Evolutionary conservation across 1,284 basidiomycete species (phyloP).

Genomic region (Boletus smithii): DNA sequence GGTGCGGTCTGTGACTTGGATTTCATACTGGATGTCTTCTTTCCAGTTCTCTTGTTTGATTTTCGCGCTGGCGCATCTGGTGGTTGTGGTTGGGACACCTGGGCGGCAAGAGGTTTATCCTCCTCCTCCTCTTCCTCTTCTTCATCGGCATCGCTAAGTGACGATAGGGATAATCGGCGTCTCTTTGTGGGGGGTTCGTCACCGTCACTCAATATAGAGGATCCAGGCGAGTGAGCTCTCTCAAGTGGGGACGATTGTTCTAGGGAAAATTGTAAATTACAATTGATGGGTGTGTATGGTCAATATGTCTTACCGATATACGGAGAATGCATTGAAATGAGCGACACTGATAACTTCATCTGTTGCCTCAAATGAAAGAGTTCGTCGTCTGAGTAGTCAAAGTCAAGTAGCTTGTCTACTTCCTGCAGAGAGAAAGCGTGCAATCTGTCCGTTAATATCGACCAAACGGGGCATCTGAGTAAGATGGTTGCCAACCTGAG

Average conservation of each 20-base stretch:
- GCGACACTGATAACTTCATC: slow-evolving; percentile 53
- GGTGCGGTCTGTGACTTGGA: slow-evolving; percentile 55
- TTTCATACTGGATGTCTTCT: slow-evolving; percentile 57
- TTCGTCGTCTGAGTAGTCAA: slow-evolving; percentile 70
- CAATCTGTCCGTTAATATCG: slow-evolving; percentile 14
- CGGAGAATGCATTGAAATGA: slow-evolving; percentile 41
- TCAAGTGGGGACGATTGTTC: slow-evolving; percentile 35
- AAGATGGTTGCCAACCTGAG: slow-evolving; percentile 27
- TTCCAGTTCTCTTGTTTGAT: slow-evolving; percentile 47
- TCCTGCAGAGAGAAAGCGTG: slow-evolving; percentile 55
- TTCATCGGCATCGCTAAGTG: slow-evolving; percentile 42
- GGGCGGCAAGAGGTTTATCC: slow-evolving; percentile 59
- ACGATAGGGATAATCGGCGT: slow-evolving; percentile 50
- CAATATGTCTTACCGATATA: slow-evolving; percentile 30
- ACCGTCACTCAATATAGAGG: slow-evolving; percentile 54
- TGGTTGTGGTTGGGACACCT: slow-evolving; percentile 37
- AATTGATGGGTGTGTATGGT: slow-evolving; percentile 28
- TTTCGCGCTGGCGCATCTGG: slow-evolving; percentile 28
- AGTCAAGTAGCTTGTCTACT: slow-evolving; percentile 69
- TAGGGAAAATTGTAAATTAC: slow-evolving; percentile 15
- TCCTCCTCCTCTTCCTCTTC: slow-evolving; percentile 40
- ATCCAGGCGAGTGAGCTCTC: slow-evolving; percentile 50
- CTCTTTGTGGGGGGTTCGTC: slow-evolving; percentile 50
- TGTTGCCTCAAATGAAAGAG: slow-evolving; percentile 71
- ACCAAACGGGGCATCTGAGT: slow-evolving; percentile 13